These are phyloP conservation scores for Penicillium sp. DNA, from an alignment of 2,329 filamentous ascomycete species.

Conservation along the genomic window DNA sequence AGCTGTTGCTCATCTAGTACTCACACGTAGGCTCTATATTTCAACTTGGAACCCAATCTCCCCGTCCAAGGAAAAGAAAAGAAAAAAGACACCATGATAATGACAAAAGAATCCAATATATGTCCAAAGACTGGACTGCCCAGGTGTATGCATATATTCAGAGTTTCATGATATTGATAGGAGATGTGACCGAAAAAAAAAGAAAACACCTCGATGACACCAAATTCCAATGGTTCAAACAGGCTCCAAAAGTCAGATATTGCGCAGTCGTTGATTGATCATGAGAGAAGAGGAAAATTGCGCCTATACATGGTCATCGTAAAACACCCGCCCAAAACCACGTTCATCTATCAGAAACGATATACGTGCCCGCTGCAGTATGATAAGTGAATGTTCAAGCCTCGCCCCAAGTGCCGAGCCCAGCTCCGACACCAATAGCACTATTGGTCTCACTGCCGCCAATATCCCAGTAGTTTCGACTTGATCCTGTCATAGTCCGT, in stretches of 20 bases:
- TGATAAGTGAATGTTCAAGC: constrained; percentile 46
- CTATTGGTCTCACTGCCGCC: constrained; percentile 78
- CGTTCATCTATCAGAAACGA: background rate
- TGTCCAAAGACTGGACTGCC: background rate
- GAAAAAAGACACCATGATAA: background rate
- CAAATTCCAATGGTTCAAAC: constrained; percentile 1
- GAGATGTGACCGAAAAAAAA: background rate
- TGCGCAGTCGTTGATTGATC: background rate
- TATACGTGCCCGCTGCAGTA: background rate
- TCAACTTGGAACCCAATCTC: too few species aligned
- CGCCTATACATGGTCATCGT: background rate
- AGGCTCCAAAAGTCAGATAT: background rate
- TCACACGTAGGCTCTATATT: too few species aligned
- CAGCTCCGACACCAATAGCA: constrained; percentile 67
- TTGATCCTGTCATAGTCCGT: constrained; percentile 61
- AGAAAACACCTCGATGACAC: background rate
- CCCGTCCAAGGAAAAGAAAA: background rate
- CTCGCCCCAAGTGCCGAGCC: constrained; percentile 79
- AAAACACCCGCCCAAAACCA: background rate
- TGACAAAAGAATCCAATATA: background rate
- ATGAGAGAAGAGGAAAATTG: background rate
- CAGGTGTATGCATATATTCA: background rate
- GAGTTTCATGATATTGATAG: constrained; percentile 5
- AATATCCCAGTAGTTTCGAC: constrained; percentile 89
- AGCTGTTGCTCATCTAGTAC: too few species aligned